Evolutionary conservation across 148 eudicot genomes (phyloP), one percentile per base, ranked within the genome.

Genomic region (Talinum fruticosum): DNA sequence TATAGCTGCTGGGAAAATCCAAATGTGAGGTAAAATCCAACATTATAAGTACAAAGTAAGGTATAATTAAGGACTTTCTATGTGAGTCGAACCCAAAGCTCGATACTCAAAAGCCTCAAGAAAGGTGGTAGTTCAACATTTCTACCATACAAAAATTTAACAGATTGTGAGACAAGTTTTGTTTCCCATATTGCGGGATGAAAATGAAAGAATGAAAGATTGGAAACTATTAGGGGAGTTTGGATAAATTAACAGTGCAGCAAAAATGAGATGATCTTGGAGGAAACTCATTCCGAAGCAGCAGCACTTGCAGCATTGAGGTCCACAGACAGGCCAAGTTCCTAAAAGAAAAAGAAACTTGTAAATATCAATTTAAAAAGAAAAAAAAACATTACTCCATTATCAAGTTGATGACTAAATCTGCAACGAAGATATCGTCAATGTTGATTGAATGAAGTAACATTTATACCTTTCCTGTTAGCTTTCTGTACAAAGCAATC

Each of bases 291-390:
- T 86, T 88, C 91, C 78, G 80, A 79, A 75, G 85, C 75, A 23
- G 15, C 32, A 76, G 92, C 92, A 85, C 88, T 86, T 65, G 95
- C 95, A 82, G 89, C 93, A 82, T 86, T 91, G 57, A 91, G 85
- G 79, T 91, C 96, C 79, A 91, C 96, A 24, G 96, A 80, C 37
- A 91, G 87, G 79, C 88, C 90, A 57, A 91, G 89, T 77, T 78
- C 93, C 96, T 91, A 71, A 38, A 80, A 57, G n/a, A 61, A 23
- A 54, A 23, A 54, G n/a, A 34, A 53, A 78, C 16, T 41, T 54
- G 62, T 21, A 23, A 51, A 13, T 77, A 49, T 38, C 35, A 62
- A 1, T 24, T 47, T 13, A n/a, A n/a, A n/a, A n/a, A n/a, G n/a
- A n/a, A n/a, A n/a, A n/a, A 26, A 53, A 49, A 10, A 16, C 16